A percentile compares a stretch with the other conserved stretches of the same genome.
phyloP scores from a whole-genome alignment of 139 green algal species.

The Limnomonas spitsbergensis region DNA sequence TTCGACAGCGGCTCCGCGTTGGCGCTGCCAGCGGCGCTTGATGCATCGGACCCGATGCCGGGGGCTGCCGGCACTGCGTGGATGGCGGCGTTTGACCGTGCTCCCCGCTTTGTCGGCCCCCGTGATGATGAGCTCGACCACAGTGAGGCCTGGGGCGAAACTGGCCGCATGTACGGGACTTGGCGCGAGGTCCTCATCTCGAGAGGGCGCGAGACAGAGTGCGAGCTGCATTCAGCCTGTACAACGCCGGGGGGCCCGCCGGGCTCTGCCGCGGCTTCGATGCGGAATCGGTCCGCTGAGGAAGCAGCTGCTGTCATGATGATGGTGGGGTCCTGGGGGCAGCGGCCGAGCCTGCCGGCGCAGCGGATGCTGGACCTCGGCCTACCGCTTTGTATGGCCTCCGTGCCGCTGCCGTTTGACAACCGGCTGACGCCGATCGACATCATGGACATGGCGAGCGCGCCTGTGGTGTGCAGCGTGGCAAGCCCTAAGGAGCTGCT shows the following conservation, averaged over 20 bases:
- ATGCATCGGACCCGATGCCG: too few relatives aligned
- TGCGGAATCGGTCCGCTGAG: not conserved
- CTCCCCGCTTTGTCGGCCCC: too few relatives aligned
- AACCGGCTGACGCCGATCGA: not conserved
- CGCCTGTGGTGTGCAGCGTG: not conserved
- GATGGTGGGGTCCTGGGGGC: not conserved
- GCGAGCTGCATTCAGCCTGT: too few relatives aligned
- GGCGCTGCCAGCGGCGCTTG: too few relatives aligned
- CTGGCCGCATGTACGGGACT: too few relatives aligned
- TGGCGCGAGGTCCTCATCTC: not conserved
- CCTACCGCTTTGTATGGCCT: not conserved
- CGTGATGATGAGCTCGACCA: too few relatives aligned
- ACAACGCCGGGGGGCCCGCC: not conserved
- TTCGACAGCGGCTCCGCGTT: not conserved
- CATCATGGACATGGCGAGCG: not conserved
- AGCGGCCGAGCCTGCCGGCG: not conserved
- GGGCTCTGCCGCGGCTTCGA: not conserved
- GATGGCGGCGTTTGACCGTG: too few relatives aligned
- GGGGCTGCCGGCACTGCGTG: too few relatives aligned
- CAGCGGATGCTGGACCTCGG: not conserved
- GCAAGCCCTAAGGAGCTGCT: too few relatives aligned
- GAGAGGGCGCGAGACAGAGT: not conserved
- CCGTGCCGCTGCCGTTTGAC: not conserved
- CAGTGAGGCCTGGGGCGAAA: too few relatives aligned
- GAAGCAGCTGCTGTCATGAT: not conserved